Evolutionary conservation across 768 basidiomycete genomes (phyloP).

Genomic region (Kwoniella botswanensis): DNA sequence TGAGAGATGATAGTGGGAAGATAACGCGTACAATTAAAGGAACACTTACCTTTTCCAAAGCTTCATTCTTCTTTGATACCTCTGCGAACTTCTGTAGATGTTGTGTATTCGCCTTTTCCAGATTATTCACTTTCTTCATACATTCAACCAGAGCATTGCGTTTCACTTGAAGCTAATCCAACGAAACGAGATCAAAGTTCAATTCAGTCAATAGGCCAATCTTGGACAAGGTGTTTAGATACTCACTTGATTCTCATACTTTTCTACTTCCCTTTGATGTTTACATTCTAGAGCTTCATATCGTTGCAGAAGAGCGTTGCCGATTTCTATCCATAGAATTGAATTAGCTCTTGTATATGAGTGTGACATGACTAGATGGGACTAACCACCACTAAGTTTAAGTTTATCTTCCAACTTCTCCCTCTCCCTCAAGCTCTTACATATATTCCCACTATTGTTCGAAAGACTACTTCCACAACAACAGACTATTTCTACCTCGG

Average conservation of each 20-base stretch:
- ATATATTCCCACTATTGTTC: constrained; percentile 68
- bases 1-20: neutral
- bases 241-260: constrained; percentile 47
- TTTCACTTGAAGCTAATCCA: constrained; percentile 42
- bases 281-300: constrained; percentile 69
- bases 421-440: constrained; percentile 70
- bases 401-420: constrained; percentile 75
- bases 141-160: constrained; percentile 42
- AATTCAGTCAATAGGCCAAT: neutral
- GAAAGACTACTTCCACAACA: constrained; percentile 64
- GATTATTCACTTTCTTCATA: constrained; percentile 37
- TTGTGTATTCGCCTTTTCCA: constrained; percentile 49
- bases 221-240: neutral
- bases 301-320: constrained; percentile 80
- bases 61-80: constrained; percentile 49
- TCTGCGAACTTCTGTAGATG: constrained; percentile 49
- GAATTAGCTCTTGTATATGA: too few relatives aligned
- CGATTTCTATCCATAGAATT: constrained; percentile 66
- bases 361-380: too few relatives aligned
- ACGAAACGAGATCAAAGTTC: neutral
- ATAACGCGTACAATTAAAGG: neutral
- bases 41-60: constrained; percentile 52
- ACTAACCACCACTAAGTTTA: constrained; percentile 82
- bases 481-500: constrained; percentile 31
- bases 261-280: constrained; percentile 39